Percentiles rank a stretch among this genome's conserved stretches.
Conservation (phyloP, 2,329 filamentous ascomycete species). For the Hypoxylon sp. region DNA sequence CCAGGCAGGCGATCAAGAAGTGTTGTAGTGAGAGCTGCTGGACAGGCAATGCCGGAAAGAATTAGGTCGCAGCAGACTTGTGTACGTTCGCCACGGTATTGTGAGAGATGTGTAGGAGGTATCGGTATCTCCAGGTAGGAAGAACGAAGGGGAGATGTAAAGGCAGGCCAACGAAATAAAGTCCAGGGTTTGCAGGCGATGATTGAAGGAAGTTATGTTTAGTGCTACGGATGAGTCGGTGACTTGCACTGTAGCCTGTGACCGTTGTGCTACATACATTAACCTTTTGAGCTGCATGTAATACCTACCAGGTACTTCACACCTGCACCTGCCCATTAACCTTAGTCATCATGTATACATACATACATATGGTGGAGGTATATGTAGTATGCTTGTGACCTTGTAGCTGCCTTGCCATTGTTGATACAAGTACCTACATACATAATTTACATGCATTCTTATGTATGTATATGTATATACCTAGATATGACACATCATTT, state of each 20-base stretch:
- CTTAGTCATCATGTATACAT: no score
- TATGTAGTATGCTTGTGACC: background rate
- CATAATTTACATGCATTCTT: background rate
- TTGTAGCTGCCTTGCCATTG: conserved; percentile 6
- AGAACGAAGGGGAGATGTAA: background rate
- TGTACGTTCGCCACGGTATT: background rate
- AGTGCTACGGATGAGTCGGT: conserved; percentile 20
- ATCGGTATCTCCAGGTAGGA: background rate
- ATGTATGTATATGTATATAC: background rate
- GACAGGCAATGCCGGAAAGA: conserved; percentile 19
- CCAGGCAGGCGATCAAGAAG: background rate
- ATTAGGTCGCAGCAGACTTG: conserved; percentile 1
- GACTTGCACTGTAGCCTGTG: conserved; percentile 20
- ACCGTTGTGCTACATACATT: conserved; percentile 9
- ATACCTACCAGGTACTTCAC: background rate
- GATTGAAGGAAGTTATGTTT: background rate
- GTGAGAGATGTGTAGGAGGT: background rate
- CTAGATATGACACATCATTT: no score
- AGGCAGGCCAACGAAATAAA: background rate
- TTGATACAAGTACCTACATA: no score
- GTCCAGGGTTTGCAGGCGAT: background rate
- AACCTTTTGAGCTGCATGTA: background rate
- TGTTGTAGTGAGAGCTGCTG: no score
- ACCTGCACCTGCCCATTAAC: no score
- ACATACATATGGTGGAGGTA: no score